Evolutionary conservation across 2,329 filamentous ascomycete species (phyloP).

Genomic region (Fusarium sambucinum): DNA sequence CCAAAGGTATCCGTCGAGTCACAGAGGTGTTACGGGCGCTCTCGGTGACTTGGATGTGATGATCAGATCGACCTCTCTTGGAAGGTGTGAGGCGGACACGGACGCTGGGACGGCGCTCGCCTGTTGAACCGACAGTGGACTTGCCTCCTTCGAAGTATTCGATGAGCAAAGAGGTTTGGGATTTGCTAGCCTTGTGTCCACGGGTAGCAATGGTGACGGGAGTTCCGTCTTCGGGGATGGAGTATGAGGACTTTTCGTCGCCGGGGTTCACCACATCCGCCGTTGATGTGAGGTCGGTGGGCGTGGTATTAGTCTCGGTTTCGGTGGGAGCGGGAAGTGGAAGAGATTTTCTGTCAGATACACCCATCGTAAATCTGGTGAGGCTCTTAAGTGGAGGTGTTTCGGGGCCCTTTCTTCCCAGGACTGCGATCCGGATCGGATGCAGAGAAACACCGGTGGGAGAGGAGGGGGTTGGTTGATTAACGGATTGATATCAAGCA

Average conservation of each 20-base stretch:
- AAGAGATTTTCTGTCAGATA: constrained; percentile 68
- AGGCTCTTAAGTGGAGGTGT: constrained; percentile 35
- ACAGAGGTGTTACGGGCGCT: constrained; percentile 76
- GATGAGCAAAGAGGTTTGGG: constrained; percentile 91
- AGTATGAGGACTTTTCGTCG: constrained; percentile 80
- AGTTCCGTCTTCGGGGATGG: constrained; percentile 86
- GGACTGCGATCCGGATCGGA: constrained; percentile 39
- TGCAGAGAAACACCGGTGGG: constrained; percentile 35
- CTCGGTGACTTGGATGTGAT: constrained; percentile 89
- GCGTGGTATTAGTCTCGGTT: constrained; percentile 72
- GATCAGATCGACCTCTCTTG: constrained; percentile 71
- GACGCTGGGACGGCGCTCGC: constrained; percentile 83
- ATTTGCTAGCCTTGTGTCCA: constrained; percentile 69
- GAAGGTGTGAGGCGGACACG: constrained; percentile 83
- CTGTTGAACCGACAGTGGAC: constrained; percentile 62
- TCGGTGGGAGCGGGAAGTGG: constrained; percentile 85
- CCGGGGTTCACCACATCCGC: constrained; percentile 76
- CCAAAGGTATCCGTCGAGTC: constrained; percentile 66
- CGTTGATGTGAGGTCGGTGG: constrained; percentile 65
- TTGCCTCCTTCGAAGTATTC: constrained; percentile 94
- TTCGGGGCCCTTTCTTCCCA: constrained; percentile 41
- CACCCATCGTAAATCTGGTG: constrained; percentile 62
- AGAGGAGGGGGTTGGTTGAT: constrained; percentile 38
- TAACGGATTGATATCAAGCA: constrained; percentile 47
- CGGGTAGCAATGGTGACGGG: constrained; percentile 91